A percentile compares a stretch with the other conserved stretches of the same genome.
Evolutionary conservation across 345 rosid genomes (phyloP).

Genomic region (Salix exigua): DNA sequence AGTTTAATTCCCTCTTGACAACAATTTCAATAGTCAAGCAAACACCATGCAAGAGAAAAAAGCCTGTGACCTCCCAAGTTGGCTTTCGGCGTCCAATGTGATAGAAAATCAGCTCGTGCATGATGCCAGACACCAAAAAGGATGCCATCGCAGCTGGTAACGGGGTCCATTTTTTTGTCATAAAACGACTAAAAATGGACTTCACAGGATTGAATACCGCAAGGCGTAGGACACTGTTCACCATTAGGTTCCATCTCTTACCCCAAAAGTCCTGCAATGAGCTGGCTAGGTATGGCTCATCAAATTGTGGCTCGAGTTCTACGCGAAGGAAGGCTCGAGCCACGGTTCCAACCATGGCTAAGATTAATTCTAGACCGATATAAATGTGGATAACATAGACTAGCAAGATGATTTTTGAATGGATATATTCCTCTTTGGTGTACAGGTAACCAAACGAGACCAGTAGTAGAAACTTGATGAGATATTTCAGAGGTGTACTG

Average conservation of each 20-base stretch:
- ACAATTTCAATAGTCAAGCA: conserved; percentile 9
- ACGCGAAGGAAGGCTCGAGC: conserved; percentile 31
- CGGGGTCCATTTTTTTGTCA: conserved; percentile 10
- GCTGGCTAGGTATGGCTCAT: conserved; percentile 44
- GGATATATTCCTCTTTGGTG: conserved; percentile 20
- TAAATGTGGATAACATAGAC: conserved; percentile 43
- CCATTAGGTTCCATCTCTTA: conserved; percentile 26
- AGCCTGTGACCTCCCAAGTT: conserved; percentile 6
- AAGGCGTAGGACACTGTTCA: conserved; percentile 14
- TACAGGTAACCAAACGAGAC: conserved; percentile 8
- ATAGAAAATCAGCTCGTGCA: conserved; percentile 23
- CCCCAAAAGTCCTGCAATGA: conserved; percentile 27
- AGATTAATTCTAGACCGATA: conserved; percentile 38
- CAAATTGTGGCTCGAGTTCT: conserved; percentile 52
- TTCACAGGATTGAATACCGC: conserved; percentile 13
- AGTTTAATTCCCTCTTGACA: conserved; percentile 30
- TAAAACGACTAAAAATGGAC: neutral
- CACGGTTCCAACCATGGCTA: conserved; percentile 32
- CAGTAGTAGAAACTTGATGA: conserved; percentile 12
- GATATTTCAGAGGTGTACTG: conserved; percentile 12
- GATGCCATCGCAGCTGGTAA: conserved; percentile 9
- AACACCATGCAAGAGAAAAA: conserved; percentile 17
- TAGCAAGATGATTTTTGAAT: conserved; percentile 25
- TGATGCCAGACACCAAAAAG: conserved; percentile 16
- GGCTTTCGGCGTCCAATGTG: conserved; percentile 15